Evolutionary conservation across 2,329 filamentous ascomycete genomes (phyloP).

Genomic region (Fonsecaea nubica): DNA sequence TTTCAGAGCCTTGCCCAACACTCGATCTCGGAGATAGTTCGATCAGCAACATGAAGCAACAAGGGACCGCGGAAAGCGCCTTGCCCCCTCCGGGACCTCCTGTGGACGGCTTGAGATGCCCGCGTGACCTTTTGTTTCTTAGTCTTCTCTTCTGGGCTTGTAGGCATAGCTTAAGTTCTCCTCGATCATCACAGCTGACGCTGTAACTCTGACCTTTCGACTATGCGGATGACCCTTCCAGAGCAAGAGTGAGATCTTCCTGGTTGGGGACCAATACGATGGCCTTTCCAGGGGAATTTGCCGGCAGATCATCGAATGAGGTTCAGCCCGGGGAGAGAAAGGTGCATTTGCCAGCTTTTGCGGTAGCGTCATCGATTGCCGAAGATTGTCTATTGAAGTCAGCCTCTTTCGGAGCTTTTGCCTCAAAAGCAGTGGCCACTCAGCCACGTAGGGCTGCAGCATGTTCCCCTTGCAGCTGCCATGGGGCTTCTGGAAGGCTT

Average conservation of each 20-base stretch:
- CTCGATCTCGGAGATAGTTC: constrained; percentile 11
- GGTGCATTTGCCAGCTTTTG: neutral
- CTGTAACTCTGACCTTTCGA: neutral
- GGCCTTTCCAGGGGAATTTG: neutral
- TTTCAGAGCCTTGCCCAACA: constrained; percentile 2
- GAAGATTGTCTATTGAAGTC: neutral
- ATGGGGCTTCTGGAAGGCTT: constrained; percentile 12
- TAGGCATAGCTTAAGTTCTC: neutral
- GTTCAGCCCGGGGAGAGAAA: neutral
- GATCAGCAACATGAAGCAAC: neutral
- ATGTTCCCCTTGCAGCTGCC: constrained; percentile 2
- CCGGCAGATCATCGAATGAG: neutral
- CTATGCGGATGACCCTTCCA: neutral
- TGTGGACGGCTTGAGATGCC: neutral
- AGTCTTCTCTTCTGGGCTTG: neutral
- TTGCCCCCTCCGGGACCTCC: neutral
- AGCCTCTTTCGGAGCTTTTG: constrained; percentile 9
- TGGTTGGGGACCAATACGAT: neutral
- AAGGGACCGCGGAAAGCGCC: no score
- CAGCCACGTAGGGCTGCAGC: neutral
- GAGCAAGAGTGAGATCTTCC: neutral
- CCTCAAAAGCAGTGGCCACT: constrained; percentile 1
- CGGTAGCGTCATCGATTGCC: neutral
- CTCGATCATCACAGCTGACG: neutral
- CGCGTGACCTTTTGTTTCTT: neutral